Evolutionary conservation across 108 stramenopile species (phyloP), one percentile per base, ranked within the genome.

Genomic region (Bacterosira constricta): DNA sequence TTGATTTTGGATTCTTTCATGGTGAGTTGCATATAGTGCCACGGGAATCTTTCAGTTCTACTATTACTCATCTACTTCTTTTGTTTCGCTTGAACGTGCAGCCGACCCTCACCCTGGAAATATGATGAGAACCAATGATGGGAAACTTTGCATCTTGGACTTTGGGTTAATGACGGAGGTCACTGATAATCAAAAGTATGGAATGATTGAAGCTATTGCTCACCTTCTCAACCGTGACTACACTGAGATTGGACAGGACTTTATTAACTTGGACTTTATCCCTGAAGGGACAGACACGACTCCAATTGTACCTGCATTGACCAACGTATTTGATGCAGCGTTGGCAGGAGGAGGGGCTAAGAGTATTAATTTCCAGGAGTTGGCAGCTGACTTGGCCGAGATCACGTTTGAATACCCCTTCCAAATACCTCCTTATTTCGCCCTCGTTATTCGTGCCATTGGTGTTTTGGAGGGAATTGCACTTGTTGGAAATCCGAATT

Each of bases 131-230:
- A 95, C 95, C 4, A 79, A 63, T 11, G 94, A 96, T 49, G 97
- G 97, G 7, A 90, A 94, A 73, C 82, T 98, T 17, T 88, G 87
- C 18, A 96, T 98, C 64, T 71, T 98, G 8, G 97, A 98, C 75
- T 98, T 97, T 70, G 97, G 97, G 4, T 73, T 98, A n/a, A 96
- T 96, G 96, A 96, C 96, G 20, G 87, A 96, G 62, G 69, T 98
- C 12, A 94, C 95, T 2, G 95, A 97, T 41, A 87, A 96, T 75
- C 95, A 96, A 69, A 92, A 92, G 73, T 95, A 94, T 55, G 95
- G 96, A 26, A 98, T 98, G 96, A 91, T 98, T 26, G 94, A 96
- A 73, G 96, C 97, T 4, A 93, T 98, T 75, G 95, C 90, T 8
- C 97, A 98, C 71, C 59, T 96, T 35, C 80, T 96, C 34, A 95